A percentile compares a stretch with the other conserved stretches of the same genome.
Evolutionary conservation across 371 early-diverging fungal genomes (phyloP).

Genomic region (Synchytrium microbalum): DNA sequence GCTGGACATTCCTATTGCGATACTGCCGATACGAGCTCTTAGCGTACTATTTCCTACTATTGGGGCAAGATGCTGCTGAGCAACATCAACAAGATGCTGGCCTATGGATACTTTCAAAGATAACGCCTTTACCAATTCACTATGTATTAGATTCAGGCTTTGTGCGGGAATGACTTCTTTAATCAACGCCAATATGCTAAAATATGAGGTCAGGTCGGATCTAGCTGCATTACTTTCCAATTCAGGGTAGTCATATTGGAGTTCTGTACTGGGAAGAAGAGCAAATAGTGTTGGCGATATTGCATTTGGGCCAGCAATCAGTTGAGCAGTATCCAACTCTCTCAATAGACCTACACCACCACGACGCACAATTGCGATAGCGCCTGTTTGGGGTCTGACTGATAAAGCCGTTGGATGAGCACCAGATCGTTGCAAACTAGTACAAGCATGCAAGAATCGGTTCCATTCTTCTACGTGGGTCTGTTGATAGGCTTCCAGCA

Average conservation of each 20-base stretch:
- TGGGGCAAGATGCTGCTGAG: background rate
- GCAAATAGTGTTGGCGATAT: background rate
- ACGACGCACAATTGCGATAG: background rate
- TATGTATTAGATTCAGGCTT: background rate
- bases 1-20: background rate
- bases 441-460: background rate
- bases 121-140: background rate
- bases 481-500: background rate
- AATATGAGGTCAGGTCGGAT: background rate
- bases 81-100: background rate
- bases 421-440: background rate
- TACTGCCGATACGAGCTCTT: background rate
- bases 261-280: background rate
- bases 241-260: background rate
- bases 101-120: background rate
- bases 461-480: background rate
- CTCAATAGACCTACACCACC: background rate
- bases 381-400: background rate
- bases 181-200: background rate
- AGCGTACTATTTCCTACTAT: background rate
- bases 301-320: background rate
- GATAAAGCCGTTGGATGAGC: background rate
- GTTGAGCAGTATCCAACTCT: background rate
- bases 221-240: background rate
- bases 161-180: background rate